Evolutionary conservation across 2,329 filamentous ascomycete species (phyloP).

Genomic region (Cladosporium sp.): DNA sequence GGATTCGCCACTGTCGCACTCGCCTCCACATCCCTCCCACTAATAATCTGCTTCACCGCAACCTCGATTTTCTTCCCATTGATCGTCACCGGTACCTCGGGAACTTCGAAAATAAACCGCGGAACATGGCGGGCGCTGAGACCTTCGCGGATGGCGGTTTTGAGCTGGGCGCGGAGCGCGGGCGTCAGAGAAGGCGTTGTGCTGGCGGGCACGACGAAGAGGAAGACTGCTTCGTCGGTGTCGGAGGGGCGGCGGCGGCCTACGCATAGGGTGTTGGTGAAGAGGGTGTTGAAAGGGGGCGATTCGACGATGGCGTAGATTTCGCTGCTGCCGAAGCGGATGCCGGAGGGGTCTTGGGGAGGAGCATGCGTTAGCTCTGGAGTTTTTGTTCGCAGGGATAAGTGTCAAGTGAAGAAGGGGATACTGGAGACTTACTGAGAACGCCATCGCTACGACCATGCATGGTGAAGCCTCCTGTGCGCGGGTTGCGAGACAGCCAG

Average conservation of each 20-base stretch:
- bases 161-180: constrained; percentile 28
- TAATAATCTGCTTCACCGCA: constrained; percentile 45
- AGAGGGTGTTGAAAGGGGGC: constrained; percentile 38
- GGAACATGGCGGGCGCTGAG: constrained; percentile 44
- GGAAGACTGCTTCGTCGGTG: constrained; percentile 42
- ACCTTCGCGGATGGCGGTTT: constrained; percentile 28
- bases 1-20: constrained; percentile 45
- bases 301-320: constrained; percentile 52
- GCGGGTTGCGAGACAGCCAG: constrained; percentile 45
- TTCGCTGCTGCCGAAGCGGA: constrained; percentile 50
- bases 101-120: constrained; percentile 40
- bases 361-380: too few species aligned
- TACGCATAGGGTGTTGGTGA: constrained; percentile 43
- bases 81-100: constrained; percentile 46
- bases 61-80: constrained; percentile 52
- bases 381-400: neutral
- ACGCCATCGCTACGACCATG: constrained; percentile 50
- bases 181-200: constrained; percentile 30
- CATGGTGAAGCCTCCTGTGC: constrained; percentile 44
- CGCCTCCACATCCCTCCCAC: constrained; percentile 40
- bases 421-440: constrained; percentile 34
- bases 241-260: constrained; percentile 40
- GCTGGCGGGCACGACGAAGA: constrained; percentile 41
- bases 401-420: too few species aligned
- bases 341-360: constrained; percentile 43